Percentiles rank a stretch among this genome's conserved stretches.
phyloP scores from a whole-genome alignment of 2,329 filamentous ascomycete species.

The Endoconidiophora laricicola region DNA sequence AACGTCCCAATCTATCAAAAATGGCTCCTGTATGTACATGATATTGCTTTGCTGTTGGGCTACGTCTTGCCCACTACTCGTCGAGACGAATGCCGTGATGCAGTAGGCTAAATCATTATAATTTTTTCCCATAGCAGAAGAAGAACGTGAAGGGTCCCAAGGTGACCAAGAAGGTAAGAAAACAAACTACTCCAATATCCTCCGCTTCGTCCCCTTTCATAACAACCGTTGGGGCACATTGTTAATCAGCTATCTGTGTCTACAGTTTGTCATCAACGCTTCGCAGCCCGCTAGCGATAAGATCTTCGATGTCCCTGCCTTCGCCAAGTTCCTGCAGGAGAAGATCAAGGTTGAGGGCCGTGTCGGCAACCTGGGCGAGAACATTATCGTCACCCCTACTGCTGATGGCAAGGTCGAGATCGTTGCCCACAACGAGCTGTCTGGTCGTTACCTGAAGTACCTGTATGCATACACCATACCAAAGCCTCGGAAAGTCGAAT shows the following conservation, averaged over 20 bases:
- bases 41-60: constrained; percentile 88
- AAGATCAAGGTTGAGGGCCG: constrained; percentile 99
- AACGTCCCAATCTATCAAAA: constrained; percentile 26
- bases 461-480: constrained; percentile 44
- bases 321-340: constrained; percentile 99
- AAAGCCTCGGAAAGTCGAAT: not conserved
- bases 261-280: constrained; percentile 96
- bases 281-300: constrained; percentile 97
- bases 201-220: not conserved
- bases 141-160: constrained; percentile 51
- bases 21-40: constrained; percentile 82
- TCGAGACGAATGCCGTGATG: constrained; percentile 36
- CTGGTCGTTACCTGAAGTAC: constrained; percentile 99
- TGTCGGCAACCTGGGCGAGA: constrained; percentile 93
- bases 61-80: constrained; percentile 24
- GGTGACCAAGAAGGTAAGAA: constrained; percentile 66
- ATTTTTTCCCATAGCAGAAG: constrained; percentile 37
- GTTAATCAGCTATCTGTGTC: not conserved
- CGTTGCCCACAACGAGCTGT: constrained; percentile 93
- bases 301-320: constrained; percentile 98
- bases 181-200: not conserved
- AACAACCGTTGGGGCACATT: too few species aligned
- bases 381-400: constrained; percentile 73
- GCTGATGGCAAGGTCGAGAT: constrained; percentile 98
- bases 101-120: constrained; percentile 84